Percentiles rank a stretch among this genome's conserved stretches.
These are phyloP conservation scores for Phytophthora pini DNA, from an alignment of 352 stramenopile genomes.

Conservation along the genomic window DNA sequence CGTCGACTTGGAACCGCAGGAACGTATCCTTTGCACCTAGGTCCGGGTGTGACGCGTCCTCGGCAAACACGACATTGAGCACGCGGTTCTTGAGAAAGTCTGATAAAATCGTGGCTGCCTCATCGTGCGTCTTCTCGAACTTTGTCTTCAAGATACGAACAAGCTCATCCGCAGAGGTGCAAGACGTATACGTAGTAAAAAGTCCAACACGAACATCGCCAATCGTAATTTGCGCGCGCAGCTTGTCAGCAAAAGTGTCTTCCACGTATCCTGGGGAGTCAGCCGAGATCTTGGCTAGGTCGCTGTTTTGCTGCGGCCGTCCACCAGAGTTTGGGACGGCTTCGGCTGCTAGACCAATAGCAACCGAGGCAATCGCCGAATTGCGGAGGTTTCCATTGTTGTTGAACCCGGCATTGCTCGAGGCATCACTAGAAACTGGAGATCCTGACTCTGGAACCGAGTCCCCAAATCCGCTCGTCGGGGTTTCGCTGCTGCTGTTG, in stretches of 20 bases:
- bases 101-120: slow-evolving; percentile 51
- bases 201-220: slow-evolving; percentile 69
- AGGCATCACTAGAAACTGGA: slow-evolving; percentile 56
- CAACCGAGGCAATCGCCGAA: slow-evolving; percentile 63
- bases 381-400: slow-evolving; percentile 52
- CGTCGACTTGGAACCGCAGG: slow-evolving; percentile 86
- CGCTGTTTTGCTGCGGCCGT: slow-evolving; percentile 43
- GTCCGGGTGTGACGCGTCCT: slow-evolving; percentile 55
- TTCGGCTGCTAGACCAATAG: slow-evolving; percentile 58
- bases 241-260: slow-evolving; percentile 69
- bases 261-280: slow-evolving; percentile 51
- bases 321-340: slow-evolving; percentile 32
- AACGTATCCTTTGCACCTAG: slow-evolving; percentile 60
- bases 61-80: slow-evolving; percentile 65
- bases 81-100: slow-evolving; percentile 52
- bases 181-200: slow-evolving; percentile 77
- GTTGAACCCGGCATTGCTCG: slow-evolving; percentile 52
- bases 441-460: slow-evolving; percentile 39
- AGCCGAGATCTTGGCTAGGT: slow-evolving; percentile 47
- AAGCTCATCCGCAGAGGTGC: slow-evolving; percentile 59
- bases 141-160: slow-evolving; percentile 60
- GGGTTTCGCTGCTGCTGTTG: slow-evolving; percentile 52
- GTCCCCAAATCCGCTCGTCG: slow-evolving; percentile 39
- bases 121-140: slow-evolving; percentile 57
- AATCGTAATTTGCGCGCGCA: slow-evolving; percentile 64